These are phyloP conservation scores for Straminergon stramineum DNA, from an alignment of 225 moss, liverwort and hornwort species.

Conservation along the genomic window DNA sequence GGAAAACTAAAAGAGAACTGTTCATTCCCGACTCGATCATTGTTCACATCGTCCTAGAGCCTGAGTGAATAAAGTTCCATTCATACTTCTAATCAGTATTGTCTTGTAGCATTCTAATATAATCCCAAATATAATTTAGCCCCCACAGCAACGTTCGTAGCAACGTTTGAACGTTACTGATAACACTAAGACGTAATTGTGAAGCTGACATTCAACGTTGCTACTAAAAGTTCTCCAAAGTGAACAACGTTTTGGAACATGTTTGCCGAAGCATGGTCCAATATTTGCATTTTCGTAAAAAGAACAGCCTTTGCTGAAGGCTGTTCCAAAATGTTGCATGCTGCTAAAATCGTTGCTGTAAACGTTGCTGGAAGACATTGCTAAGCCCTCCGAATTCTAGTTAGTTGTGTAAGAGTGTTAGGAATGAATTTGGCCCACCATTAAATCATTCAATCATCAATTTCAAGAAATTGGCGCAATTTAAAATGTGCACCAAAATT, in stretches of 20 bases:
- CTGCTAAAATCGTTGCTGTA: neutral
- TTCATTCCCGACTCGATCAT: neutral
- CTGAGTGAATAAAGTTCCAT: neutral
- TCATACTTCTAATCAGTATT: neutral
- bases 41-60: neutral
- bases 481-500: neutral
- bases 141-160: neutral
- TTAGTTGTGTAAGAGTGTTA: too few relatives aligned
- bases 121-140: neutral
- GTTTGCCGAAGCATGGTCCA: too few relatives aligned
- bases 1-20: neutral
- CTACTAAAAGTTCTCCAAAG: neutral
- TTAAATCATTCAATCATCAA: neutral
- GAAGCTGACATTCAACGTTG: neutral
- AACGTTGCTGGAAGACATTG: neutral
- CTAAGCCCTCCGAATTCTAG: neutral
- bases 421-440: neutral
- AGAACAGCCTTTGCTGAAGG: neutral
- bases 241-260: too few relatives aligned
- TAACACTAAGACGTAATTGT: neutral
- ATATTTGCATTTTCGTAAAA: neutral
- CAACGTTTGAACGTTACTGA: neutral
- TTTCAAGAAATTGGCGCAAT: neutral
- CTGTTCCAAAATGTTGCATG: neutral
- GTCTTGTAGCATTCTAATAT: neutral